A percentile compares a stretch with the other conserved stretches of the same genome.
phyloP scores from a whole-genome alignment of 1,284 basidiomycete genomes.

The Apiotrichum veenhuisii region DNA sequence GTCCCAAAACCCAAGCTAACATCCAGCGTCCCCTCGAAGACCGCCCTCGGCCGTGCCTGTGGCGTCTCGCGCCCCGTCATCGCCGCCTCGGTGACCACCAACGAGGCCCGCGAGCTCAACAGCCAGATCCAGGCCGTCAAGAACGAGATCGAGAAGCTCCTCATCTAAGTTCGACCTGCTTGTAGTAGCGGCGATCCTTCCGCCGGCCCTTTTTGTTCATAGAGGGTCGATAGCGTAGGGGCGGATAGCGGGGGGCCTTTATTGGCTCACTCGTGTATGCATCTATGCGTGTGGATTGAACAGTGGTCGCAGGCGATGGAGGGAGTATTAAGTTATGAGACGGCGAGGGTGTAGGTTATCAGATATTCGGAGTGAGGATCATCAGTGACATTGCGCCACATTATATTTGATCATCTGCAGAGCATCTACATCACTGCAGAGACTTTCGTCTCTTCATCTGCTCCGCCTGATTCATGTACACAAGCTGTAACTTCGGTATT shows the following conservation, averaged over 20 bases:
- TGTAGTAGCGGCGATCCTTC: not conserved
- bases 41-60: constrained; percentile 83
- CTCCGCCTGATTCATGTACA: no score
- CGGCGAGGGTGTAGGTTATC: not conserved
- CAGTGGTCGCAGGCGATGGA: not conserved
- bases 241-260: constrained; percentile 8
- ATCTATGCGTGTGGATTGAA: constrained; percentile 1
- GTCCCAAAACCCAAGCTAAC: constrained; percentile 17
- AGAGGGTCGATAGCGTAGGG: not conserved
- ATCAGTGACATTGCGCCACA: no score
- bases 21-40: constrained; percentile 12
- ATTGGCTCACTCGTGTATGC: constrained; percentile 10
- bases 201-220: not conserved
- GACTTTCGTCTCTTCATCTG: no score
- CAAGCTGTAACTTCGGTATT: no score
- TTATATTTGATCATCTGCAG: no score
- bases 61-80: constrained; percentile 95
- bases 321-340: not conserved
- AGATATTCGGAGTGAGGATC: no score
- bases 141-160: constrained; percentile 75
- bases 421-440: no score
- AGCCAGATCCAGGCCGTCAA: constrained; percentile 90
- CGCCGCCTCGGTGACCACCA: constrained; percentile 89
- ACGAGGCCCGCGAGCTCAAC: constrained; percentile 87
- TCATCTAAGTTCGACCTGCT: constrained; percentile 50